phyloP scores from a whole-genome alignment of 179 eudicot genomes.

The Carnegiea gigantea region DNA sequence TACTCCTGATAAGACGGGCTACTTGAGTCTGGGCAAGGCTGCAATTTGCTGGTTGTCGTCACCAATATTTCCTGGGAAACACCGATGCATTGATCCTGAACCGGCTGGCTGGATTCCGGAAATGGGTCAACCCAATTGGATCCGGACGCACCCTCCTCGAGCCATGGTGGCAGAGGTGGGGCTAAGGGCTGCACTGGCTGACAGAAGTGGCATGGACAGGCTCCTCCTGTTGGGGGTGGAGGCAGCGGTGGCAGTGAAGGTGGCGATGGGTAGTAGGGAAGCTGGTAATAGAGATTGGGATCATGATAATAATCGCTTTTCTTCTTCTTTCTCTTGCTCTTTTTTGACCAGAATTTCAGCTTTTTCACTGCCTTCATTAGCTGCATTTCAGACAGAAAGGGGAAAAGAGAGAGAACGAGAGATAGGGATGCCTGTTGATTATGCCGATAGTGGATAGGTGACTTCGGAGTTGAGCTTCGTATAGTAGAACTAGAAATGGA shows the following conservation, averaged over 20 bases:
- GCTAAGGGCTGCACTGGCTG: conserved; percentile 51
- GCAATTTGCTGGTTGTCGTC: conserved; percentile 5
- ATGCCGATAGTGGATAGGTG: too few relatives aligned
- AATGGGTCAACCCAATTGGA: neutral
- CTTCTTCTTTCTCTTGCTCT: conserved; percentile 32
- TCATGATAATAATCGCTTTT: conserved; percentile 18
- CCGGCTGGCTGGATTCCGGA: neutral
- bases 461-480: too few relatives aligned
- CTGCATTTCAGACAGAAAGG: conserved; percentile 36
- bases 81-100: conserved; percentile 13
- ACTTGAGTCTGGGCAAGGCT: neutral
- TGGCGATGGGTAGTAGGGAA: neutral
- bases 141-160: conserved; percentile 23
- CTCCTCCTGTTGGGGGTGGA: conserved; percentile 12
- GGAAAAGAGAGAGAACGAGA: too few relatives aligned
- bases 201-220: conserved; percentile 31
- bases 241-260: conserved; percentile 12
- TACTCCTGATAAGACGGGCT: conserved; percentile 35
- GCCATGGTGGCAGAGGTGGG: conserved; percentile 55
- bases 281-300: conserved; percentile 1
- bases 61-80: conserved; percentile 22
- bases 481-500: too few relatives aligned
- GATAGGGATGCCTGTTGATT: too few relatives aligned
- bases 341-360: conserved; percentile 62
- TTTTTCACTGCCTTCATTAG: conserved; percentile 49